These are phyloP conservation scores for Haplosporangium sp. DNA, from an alignment of 371 early-diverging fungal species.

Conservation along the genomic window DNA sequence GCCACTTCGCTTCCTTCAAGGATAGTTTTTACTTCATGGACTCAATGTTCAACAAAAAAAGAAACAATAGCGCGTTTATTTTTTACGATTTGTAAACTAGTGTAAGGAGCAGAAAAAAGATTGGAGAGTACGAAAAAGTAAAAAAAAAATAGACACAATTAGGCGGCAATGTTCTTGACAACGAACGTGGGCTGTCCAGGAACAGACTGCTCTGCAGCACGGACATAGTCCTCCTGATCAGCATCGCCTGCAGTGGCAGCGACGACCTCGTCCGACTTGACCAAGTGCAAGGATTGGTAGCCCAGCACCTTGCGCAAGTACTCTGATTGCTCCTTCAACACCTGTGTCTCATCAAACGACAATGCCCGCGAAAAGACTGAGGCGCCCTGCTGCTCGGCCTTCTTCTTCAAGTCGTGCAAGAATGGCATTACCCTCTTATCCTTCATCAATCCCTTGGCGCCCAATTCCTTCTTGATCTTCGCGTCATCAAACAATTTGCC, in stretches of 20 bases:
- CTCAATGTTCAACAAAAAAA: too few relatives aligned
- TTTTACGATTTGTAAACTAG: background rate
- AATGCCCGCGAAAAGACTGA: slow-evolving; percentile 85
- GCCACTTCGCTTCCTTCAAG: too few relatives aligned
- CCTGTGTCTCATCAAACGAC: slow-evolving; percentile 81
- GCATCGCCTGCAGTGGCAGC: slow-evolving; percentile 31
- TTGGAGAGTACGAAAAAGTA: background rate
- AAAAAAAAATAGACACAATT: slow-evolving; percentile 8
- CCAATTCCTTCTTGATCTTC: slow-evolving; percentile 76
- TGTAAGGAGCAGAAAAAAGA: slow-evolving; percentile 7
- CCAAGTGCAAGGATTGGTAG: slow-evolving; percentile 56
- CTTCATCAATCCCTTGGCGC: slow-evolving; percentile 81
- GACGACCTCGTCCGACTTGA: slow-evolving; percentile 59
- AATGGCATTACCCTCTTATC: slow-evolving; percentile 97
- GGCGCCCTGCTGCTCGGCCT: slow-evolving; percentile 73
- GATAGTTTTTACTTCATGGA: too few relatives aligned
- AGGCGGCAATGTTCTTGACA: slow-evolving; percentile 47
- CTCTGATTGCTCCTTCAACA: slow-evolving; percentile 64
- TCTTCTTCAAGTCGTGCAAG: slow-evolving; percentile 83
- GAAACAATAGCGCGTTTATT: background rate
- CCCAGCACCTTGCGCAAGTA: slow-evolving; percentile 65
- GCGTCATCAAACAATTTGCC: slow-evolving; percentile 75
- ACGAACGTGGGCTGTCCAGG: slow-evolving; percentile 73
- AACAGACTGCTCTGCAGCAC: slow-evolving; percentile 68
- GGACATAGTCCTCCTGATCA: slow-evolving; percentile 62